phyloP scores from a whole-genome alignment of 2,329 filamentous ascomycete species.

The Metarhizium guizhouense region DNA sequence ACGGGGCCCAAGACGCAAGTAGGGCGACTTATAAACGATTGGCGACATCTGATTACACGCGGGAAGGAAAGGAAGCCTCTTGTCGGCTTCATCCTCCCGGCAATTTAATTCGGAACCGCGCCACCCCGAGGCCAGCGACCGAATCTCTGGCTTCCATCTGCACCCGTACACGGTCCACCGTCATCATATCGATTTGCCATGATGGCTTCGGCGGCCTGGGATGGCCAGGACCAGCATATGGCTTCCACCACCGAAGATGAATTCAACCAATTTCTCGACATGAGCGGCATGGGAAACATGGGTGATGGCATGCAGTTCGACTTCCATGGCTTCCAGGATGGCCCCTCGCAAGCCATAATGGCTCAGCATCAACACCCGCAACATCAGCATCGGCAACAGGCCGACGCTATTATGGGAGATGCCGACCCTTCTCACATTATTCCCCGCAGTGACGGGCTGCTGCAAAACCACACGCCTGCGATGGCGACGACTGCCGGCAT shows the following conservation, averaged over 20 bases:
- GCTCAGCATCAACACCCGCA: slow-evolving; percentile 18
- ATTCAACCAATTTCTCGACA: slow-evolving; percentile 55
- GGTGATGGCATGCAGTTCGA: slow-evolving; percentile 49
- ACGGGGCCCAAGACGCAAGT: no score
- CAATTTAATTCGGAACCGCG: not conserved
- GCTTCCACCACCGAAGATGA: slow-evolving; percentile 46
- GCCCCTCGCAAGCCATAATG: slow-evolving; percentile 23
- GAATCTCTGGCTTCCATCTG: not conserved
- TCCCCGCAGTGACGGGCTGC: slow-evolving; percentile 22
- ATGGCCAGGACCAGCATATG: slow-evolving; percentile 46
- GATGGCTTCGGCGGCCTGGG: slow-evolving; percentile 48
- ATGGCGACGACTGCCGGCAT: slow-evolving; percentile 40
- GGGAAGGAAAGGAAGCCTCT: no score
- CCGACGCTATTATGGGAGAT: slow-evolving; percentile 27
- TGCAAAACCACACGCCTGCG: slow-evolving; percentile 36
- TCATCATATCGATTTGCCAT: slow-evolving; percentile 19
- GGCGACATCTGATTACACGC: no score
- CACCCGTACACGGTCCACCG: not conserved
- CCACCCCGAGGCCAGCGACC: not conserved
- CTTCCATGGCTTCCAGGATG: slow-evolving; percentile 45
- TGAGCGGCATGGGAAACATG: slow-evolving; percentile 46
- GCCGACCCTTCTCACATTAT: slow-evolving; percentile 21
- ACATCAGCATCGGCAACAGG: slow-evolving; percentile 17
- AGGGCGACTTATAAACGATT: no score
- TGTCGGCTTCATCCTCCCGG: not conserved